Evolutionary conservation across 2,329 filamentous ascomycete genomes (phyloP).

Genomic region (Colletotrichum tanaceti): DNA sequence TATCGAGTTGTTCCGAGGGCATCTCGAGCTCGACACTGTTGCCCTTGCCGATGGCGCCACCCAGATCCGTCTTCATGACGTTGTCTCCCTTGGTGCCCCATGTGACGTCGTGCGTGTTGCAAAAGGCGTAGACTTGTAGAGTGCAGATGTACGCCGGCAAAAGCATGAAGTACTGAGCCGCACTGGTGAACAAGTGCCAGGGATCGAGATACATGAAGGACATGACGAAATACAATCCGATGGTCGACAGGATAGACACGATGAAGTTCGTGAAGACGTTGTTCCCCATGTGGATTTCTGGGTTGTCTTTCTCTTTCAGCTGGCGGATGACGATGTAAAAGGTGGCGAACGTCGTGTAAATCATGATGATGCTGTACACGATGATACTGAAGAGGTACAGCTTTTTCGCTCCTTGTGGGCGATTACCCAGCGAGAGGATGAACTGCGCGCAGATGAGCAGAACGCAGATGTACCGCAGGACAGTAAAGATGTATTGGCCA

Average conservation of each 20-base stretch:
- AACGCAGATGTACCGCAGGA: conserved; percentile 86
- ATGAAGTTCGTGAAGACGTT: conserved; percentile 97
- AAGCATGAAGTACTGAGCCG: conserved; percentile 90
- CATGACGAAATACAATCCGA: conserved; percentile 96
- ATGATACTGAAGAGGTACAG: conserved; percentile 91
- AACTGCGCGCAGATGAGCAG: conserved; percentile 95
- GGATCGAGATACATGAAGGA: conserved; percentile 96
- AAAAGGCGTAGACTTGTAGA: conserved; percentile 97
- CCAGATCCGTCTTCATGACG: conserved; percentile 90
- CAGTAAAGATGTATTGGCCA: conserved; percentile 84
- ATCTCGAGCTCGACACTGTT: conserved; percentile 92
- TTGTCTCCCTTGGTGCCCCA: conserved; percentile 99
- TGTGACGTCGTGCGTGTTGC: conserved; percentile 98
- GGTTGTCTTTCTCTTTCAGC: conserved; percentile 65
- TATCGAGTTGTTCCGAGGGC: conserved; percentile 97
- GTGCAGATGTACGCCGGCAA: conserved; percentile 96
- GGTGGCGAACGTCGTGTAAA: conserved; percentile 89
- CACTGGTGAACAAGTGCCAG: conserved; percentile 98
- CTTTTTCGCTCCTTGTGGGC: conserved; percentile 92
- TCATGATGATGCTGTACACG: conserved; percentile 93
- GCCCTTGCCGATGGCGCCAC: conserved; percentile 82
- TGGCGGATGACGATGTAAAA: conserved; percentile 92
- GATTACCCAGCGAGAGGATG: conserved; percentile 94
- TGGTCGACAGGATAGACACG: conserved; percentile 86
- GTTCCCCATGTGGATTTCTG: conserved; percentile 71